Conservation (phyloP, 306 rosid species). For the Gleditsia sinensis region DNA sequence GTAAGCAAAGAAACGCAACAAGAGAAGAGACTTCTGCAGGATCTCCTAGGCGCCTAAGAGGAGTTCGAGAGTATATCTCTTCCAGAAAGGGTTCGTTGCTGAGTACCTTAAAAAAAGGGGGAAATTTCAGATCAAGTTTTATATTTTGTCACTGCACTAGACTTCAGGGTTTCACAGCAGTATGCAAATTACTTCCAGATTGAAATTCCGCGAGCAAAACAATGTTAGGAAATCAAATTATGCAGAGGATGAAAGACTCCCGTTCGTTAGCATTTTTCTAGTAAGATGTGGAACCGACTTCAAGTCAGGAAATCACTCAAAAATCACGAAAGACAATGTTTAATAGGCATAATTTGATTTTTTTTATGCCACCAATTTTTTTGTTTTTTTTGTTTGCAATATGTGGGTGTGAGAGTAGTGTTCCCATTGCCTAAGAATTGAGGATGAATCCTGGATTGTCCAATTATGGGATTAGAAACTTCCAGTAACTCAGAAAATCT, state of each 20-base stretch:
- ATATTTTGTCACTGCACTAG: not conserved
- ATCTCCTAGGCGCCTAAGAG: constrained; percentile 68
- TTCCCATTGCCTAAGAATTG: not conserved
- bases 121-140: constrained; percentile 15
- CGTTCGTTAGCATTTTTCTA: too few species aligned
- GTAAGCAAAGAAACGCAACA: constrained; percentile 79
- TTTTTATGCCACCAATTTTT: constrained; percentile 1
- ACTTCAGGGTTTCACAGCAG: not conserved
- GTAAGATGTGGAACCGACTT: not conserved
- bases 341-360: not conserved
- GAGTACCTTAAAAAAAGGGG: constrained; percentile 53
- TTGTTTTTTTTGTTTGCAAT: too few species aligned
- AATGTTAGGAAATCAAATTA: too few species aligned
- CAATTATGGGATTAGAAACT: not conserved
- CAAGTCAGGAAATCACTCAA: not conserved
- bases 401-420: constrained; percentile 1
- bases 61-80: constrained; percentile 76
- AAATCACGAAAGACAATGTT: not conserved
- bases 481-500: not conserved
- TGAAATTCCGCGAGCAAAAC: too few species aligned
- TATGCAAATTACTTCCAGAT: constrained; percentile 7
- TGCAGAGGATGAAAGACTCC: too few species aligned
- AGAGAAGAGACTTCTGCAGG: constrained; percentile 71
- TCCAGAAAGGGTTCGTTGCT: constrained; percentile 58
- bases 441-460: constrained; percentile 11